Conservation (phyloP, 257 asterid genomes). For the Lycium barbarum region DNA sequence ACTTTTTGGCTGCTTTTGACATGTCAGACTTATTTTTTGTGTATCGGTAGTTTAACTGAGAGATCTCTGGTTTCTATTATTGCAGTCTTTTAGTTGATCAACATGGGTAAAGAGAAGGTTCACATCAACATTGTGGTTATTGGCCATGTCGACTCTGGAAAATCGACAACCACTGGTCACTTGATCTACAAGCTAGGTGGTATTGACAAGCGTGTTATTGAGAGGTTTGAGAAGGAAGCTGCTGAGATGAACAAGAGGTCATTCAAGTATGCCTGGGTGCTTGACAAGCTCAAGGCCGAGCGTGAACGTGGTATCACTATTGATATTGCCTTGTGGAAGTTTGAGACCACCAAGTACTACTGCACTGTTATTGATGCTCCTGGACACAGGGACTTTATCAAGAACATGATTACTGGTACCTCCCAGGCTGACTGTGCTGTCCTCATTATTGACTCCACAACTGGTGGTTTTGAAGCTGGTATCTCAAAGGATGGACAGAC, state of each 20-base stretch:
- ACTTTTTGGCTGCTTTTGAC: neutral
- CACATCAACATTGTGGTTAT: slow-evolving; percentile 61
- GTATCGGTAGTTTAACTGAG: neutral
- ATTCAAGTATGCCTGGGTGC: slow-evolving; percentile 90
- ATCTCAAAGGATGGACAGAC: slow-evolving; percentile 92
- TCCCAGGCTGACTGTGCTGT: slow-evolving; percentile 93
- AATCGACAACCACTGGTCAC: slow-evolving; percentile 59
- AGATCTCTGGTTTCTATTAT: neutral
- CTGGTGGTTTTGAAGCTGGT: slow-evolving; percentile 93
- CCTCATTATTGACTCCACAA: slow-evolving; percentile 80
- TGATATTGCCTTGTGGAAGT: slow-evolving; percentile 89
- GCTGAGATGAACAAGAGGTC: slow-evolving; percentile 94
- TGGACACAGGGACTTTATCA: slow-evolving; percentile 86
- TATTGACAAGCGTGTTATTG: slow-evolving; percentile 83
- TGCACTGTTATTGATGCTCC: slow-evolving; percentile 94
- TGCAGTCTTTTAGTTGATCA: neutral
- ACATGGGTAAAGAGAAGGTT: slow-evolving; percentile 51
- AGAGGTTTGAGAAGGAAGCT: slow-evolving; percentile 89
- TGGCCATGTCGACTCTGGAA: slow-evolving; percentile 63
- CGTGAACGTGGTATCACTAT: slow-evolving; percentile 92
- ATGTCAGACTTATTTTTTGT: neutral
- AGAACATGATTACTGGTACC: slow-evolving; percentile 91
- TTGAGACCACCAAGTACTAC: slow-evolving; percentile 87
- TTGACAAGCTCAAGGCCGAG: slow-evolving; percentile 91
- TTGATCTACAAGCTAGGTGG: slow-evolving; percentile 88